Percentiles rank a stretch among this genome's conserved stretches.
Conservation (phyloP, 2,329 filamentous ascomycete species). For the Venturia pyrina region DNA sequence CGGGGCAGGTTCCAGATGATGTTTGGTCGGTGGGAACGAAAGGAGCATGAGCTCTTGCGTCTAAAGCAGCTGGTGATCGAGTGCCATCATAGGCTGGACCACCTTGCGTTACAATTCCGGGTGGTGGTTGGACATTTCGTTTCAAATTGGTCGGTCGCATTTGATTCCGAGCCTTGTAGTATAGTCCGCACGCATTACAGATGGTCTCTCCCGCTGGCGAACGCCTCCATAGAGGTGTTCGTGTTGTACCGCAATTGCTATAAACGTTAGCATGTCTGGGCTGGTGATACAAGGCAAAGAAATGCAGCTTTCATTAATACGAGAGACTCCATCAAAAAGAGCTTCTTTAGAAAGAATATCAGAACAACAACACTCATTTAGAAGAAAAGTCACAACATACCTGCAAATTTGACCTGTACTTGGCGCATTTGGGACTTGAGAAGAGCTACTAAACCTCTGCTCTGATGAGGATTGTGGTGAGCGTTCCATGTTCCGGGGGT, state of each 20-base stretch:
- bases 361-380: background rate
- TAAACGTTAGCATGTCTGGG: constrained; percentile 9
- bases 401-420: constrained; percentile 61
- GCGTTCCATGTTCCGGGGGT: constrained; percentile 12
- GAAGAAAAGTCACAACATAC: constrained; percentile 33
- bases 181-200: constrained; percentile 94
- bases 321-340: background rate
- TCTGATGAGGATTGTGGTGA: constrained; percentile 13
- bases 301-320: background rate
- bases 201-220: constrained; percentile 90
- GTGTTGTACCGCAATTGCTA: constrained; percentile 91
- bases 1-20: constrained; percentile 79
- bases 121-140: constrained; percentile 47
- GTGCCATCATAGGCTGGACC: background rate
- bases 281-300: background rate
- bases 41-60: background rate
- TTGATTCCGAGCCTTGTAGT: constrained; percentile 86
- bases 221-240: constrained; percentile 87
- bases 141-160: constrained; percentile 85
- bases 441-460: constrained; percentile 11
- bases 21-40: constrained; percentile 47
- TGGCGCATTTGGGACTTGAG: constrained; percentile 23
- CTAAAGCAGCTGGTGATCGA: background rate
- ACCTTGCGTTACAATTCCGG: background rate
- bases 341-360: too few species aligned